phyloP scores from a whole-genome alignment of 129 eudicot genomes.

The Saussurea involucrata region DNA sequence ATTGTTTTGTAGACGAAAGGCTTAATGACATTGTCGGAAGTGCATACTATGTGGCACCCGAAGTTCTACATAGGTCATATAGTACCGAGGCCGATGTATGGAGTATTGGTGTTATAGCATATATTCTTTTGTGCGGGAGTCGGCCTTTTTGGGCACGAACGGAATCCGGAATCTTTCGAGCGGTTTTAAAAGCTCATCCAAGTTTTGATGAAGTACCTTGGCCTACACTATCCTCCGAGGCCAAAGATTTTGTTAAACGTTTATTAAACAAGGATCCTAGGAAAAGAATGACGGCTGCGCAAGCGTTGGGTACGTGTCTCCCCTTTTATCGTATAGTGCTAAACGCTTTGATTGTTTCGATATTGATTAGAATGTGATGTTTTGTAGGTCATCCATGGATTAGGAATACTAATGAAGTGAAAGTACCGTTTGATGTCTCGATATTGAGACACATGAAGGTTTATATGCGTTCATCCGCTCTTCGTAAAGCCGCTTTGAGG shows the following conservation, averaged over 20 bases:
- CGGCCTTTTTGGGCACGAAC: slow-evolving; percentile 43
- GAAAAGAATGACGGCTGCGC: slow-evolving; percentile 95
- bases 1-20: slow-evolving; percentile 69
- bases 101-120: slow-evolving; percentile 54
- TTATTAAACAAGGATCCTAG: slow-evolving; percentile 80
- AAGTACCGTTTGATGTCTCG: slow-evolving; percentile 67
- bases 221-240: slow-evolving; percentile 75
- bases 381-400: slow-evolving; percentile 93
- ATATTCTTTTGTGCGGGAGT: slow-evolving; percentile 51
- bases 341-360: not conserved
- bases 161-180: slow-evolving; percentile 37
- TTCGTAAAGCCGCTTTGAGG: slow-evolving; percentile 80
- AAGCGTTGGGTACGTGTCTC: slow-evolving; percentile 63
- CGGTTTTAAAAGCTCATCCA: slow-evolving; percentile 36
- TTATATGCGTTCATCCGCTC: slow-evolving; percentile 89
- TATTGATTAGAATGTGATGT: not conserved
- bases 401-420: slow-evolving; percentile 42
- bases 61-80: slow-evolving; percentile 33
- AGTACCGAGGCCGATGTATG: slow-evolving; percentile 32
- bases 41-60: slow-evolving; percentile 37
- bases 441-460: slow-evolving; percentile 71
- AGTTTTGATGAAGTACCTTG: slow-evolving; percentile 38
- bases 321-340: not conserved
- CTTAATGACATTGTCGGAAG: slow-evolving; percentile 69
- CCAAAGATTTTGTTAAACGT: slow-evolving; percentile 86